Conservation (phyloP, 2,329 filamentous ascomycete genomes). For the Trichoderma guizhouense region DNA sequence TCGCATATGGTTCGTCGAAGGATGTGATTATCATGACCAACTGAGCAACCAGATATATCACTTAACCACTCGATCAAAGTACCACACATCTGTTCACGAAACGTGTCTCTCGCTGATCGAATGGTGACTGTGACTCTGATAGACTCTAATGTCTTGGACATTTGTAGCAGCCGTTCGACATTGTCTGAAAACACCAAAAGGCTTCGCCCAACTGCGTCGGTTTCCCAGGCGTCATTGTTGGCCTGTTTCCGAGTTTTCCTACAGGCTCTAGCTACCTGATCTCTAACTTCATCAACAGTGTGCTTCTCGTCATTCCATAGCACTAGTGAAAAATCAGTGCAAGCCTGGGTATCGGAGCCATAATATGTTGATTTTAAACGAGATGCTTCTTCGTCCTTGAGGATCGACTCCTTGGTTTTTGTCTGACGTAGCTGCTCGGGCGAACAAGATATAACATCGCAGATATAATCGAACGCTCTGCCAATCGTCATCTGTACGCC, state of each 20-base stretch:
- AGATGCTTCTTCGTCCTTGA: slow-evolving; percentile 76
- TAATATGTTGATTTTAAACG: slow-evolving; percentile 68
- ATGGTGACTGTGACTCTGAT: slow-evolving; percentile 97
- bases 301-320: slow-evolving; percentile 99
- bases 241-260: slow-evolving; percentile 67
- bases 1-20: slow-evolving; percentile 82
- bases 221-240: slow-evolving; percentile 74
- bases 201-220: slow-evolving; percentile 82
- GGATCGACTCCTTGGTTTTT: slow-evolving; percentile 79
- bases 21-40: slow-evolving; percentile 75
- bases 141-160: slow-evolving; percentile 84
- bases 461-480: slow-evolving; percentile 86
- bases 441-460: slow-evolving; percentile 95
- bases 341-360: slow-evolving; percentile 52
- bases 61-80: slow-evolving; percentile 94
- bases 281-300: slow-evolving; percentile 83
- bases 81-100: slow-evolving; percentile 98
- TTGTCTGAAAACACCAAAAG: slow-evolving; percentile 75
- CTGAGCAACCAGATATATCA: slow-evolving; percentile 86
- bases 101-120: slow-evolving; percentile 87
- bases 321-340: slow-evolving; percentile 72
- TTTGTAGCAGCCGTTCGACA: slow-evolving; percentile 67
- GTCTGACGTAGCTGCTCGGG: slow-evolving; percentile 87
- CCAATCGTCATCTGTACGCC: slow-evolving; percentile 84
- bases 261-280: slow-evolving; percentile 89